Evolutionary conservation across 345 rosid species (phyloP).

Genomic region (Lepidium aucheri): DNA sequence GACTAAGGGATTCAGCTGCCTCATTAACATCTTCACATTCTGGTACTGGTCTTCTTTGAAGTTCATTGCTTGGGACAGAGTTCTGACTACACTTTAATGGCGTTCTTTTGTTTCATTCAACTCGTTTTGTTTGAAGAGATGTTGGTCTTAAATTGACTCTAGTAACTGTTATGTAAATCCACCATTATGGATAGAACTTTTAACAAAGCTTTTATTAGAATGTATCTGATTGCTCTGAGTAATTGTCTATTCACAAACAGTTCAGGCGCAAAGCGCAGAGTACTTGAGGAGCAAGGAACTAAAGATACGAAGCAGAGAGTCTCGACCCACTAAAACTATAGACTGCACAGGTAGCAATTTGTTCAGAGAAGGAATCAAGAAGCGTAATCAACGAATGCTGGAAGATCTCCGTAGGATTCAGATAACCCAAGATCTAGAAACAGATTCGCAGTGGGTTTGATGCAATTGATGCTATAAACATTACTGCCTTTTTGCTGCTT

Average conservation of each 20-base stretch:
- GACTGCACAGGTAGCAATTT: conserved; percentile 35
- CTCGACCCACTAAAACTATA: conserved; percentile 15
- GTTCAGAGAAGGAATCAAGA: conserved; percentile 69
- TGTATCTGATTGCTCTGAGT: not conserved
- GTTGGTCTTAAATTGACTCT: not conserved
- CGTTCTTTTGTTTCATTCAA: not conserved
- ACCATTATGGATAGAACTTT: not conserved
- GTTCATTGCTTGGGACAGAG: not conserved
- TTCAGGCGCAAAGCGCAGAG: conserved; percentile 57
- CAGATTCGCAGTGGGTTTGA: conserved; percentile 3
- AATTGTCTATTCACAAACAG: conserved; percentile 29
- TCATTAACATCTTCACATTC: conserved; percentile 41
- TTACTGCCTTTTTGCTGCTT: not conserved
- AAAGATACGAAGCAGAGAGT: conserved; percentile 26
- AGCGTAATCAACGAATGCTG: conserved; percentile 41
- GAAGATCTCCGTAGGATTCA: conserved; percentile 22
- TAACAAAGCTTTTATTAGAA: not conserved
- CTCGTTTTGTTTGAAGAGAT: not conserved
- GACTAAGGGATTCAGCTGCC: conserved; percentile 43
- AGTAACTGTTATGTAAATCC: not conserved
- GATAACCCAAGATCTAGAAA: not conserved
- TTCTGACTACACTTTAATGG: not conserved
- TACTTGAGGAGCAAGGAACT: conserved; percentile 47
- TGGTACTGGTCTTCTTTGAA: conserved; percentile 31
- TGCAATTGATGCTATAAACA: not conserved